Evolutionary conservation across 176 grass and related monocot species (phyloP), one percentile per base, ranked within the genome.

Genomic region (Eremochloa ophiuroides): DNA sequence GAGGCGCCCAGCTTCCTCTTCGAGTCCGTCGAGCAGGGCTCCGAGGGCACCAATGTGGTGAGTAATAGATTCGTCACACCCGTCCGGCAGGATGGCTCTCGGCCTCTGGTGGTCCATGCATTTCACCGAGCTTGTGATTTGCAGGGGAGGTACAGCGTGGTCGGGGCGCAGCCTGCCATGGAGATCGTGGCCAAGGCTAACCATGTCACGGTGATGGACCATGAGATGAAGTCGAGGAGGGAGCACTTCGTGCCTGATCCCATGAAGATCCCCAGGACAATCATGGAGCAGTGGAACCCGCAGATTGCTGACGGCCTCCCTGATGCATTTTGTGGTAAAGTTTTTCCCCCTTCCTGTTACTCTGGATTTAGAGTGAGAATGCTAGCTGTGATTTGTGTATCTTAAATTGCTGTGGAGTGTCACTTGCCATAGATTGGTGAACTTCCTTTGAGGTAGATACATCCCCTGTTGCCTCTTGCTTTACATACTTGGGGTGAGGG

Each of bases 1-100:
- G 92, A 98, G 62, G 90, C 95, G 9, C 95, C 95, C 66, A 98
- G 95, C 61, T 98, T 98, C 81, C 90, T 98, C 27, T 98, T 98
- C 20, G 95, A 98, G 78, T 91, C 95, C 10, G 95, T 98, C 8
- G 95, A 98, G 85, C 95, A 98, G 89, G 92, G 90, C 39, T 55
- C 77, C 51, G 76, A 87, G 51, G 95, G 95, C 58, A 98, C 90
- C 59, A 98, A 94, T 78, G 89, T 94, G 74, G 95, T 98, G 55
- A 28, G 73, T 47, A 7, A 17, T 2, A 5, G 13, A 71, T 71
- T 71, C 68, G 25, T 15, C 14, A 35, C 20, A 60, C 31, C 42
- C 63, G n/a, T 1, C n/a, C 51, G 16, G 16, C 5, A n/a, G n/a
- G n/a, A n/a, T 3, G 42, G 6, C 10, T 29, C 13, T n/a, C 68